Percentiles rank a stretch among this genome's conserved stretches.
Evolutionary conservation across 768 basidiomycete species (phyloP).

Genomic region (Mycena crocata): DNA sequence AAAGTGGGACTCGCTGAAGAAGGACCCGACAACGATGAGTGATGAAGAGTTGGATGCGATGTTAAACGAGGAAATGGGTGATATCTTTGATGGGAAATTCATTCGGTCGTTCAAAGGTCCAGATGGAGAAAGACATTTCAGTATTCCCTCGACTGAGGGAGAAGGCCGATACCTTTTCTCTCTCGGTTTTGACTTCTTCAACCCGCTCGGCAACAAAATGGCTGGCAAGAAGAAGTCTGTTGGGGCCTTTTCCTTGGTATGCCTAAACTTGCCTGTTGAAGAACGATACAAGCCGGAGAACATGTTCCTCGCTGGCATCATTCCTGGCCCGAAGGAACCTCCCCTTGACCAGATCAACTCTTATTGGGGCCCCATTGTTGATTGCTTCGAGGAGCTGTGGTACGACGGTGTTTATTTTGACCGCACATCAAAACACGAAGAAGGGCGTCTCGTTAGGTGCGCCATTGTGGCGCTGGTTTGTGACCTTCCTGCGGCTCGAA

Average conservation of each 20-base stretch:
- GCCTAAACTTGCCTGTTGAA: conserved; percentile 49
- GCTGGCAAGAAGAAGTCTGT: conserved; percentile 42
- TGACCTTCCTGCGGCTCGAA: conserved; percentile 43
- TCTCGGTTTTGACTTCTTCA: conserved; percentile 50
- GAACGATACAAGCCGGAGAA: conserved; percentile 46
- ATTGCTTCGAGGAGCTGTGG: conserved; percentile 44
- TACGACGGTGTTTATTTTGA: conserved; percentile 40
- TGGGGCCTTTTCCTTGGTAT: conserved; percentile 47
- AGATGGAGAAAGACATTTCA: background rate
- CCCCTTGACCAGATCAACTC: conserved; percentile 38
- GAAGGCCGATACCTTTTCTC: conserved; percentile 9
- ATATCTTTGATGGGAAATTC: background rate
- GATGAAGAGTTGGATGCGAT: background rate
- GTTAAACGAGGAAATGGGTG: background rate
- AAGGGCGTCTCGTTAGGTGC: conserved; percentile 13
- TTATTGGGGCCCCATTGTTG: conserved; percentile 41
- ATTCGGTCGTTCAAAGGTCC: background rate
- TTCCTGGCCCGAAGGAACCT: conserved; percentile 51
- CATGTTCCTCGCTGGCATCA: conserved; percentile 47
- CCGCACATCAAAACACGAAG: background rate
- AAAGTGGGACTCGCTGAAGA: conserved; percentile 29
- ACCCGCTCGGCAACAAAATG: conserved; percentile 42
- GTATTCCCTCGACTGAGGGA: background rate
- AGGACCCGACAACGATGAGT: background rate
- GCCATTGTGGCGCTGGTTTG: conserved; percentile 38